Evolutionary conservation across 2,329 filamentous ascomycete genomes (phyloP).

Genomic region (Colletotrichum sp.): DNA sequence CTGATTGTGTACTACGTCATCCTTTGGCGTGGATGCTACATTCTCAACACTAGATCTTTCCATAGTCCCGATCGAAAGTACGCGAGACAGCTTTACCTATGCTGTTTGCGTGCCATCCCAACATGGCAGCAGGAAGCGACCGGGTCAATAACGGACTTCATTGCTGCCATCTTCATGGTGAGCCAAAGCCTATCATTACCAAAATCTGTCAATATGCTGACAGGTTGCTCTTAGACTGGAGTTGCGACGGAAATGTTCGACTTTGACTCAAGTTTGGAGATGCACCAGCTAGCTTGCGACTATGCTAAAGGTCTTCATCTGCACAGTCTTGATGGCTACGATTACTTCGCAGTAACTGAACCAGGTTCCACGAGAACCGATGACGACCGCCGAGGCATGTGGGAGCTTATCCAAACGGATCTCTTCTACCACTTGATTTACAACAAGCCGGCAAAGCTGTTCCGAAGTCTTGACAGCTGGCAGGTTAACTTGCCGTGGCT

Average conservation of each 20-base stretch:
- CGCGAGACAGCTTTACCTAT: conserved; percentile 29
- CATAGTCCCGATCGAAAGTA: conserved; percentile 22
- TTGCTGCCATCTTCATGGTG: conserved; percentile 34
- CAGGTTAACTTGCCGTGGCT: conserved; percentile 37
- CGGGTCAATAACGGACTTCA: conserved; percentile 32
- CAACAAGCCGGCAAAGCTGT: conserved; percentile 32
- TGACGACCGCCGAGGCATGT: conserved; percentile 32
- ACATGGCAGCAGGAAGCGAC: conserved; percentile 34
- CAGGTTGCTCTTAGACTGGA: conserved; percentile 19
- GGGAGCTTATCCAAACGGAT: conserved; percentile 37
- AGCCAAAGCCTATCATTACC: not conserved
- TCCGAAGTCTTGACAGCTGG: conserved; percentile 28
- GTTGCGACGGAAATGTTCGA: conserved; percentile 35
- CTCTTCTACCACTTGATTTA: conserved; percentile 34
- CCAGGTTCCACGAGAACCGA: not conserved
- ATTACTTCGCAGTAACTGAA: conserved; percentile 5
- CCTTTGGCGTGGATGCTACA: conserved; percentile 31
- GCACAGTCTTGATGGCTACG: conserved; percentile 32
- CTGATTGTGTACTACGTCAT: conserved; percentile 35
- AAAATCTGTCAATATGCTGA: not conserved
- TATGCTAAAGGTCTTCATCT: conserved; percentile 34
- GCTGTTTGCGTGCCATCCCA: conserved; percentile 32
- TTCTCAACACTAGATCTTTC: not conserved
- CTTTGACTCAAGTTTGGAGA: conserved; percentile 33
- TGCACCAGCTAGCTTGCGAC: conserved; percentile 33